phyloP scores from a whole-genome alignment of 2,329 filamentous ascomycete species.

The Claviceps cyperi region DNA sequence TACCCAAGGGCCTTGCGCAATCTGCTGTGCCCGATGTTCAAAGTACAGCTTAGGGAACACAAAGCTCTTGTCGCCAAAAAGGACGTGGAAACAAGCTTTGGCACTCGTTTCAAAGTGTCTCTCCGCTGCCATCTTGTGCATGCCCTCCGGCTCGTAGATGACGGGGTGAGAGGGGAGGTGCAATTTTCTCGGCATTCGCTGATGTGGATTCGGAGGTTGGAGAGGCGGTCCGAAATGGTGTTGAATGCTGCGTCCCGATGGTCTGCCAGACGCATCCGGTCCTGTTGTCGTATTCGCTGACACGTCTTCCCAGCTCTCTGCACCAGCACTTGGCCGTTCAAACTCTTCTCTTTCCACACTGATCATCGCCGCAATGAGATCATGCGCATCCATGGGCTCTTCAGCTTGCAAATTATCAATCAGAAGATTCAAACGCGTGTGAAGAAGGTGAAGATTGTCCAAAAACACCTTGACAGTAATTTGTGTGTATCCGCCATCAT shows the following conservation, averaged over 20 bases:
- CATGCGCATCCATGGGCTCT: constrained; percentile 52
- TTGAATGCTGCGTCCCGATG: constrained; percentile 13
- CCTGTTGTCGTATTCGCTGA: constrained; percentile 35
- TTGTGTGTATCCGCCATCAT: constrained; percentile 50
- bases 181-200: constrained; percentile 48
- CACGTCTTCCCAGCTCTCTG: constrained; percentile 85
- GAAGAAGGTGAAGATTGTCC: constrained; percentile 69
- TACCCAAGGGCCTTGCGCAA: constrained; percentile 77
- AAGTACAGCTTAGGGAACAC: constrained; percentile 86
- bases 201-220: constrained; percentile 18
- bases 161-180: constrained; percentile 71
- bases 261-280: constrained; percentile 36
- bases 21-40: constrained; percentile 62
- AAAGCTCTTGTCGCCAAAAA: constrained; percentile 92
- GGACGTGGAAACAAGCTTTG: constrained; percentile 87
- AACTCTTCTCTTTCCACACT: constrained; percentile 55
- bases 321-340: constrained; percentile 49
- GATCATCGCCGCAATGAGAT: constrained; percentile 56
- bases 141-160: constrained; percentile 68
- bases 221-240: constrained; percentile 22
- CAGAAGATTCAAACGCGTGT: constrained; percentile 71
- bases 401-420: constrained; percentile 66
- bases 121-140: constrained; percentile 61
- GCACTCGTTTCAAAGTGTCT: constrained; percentile 80
- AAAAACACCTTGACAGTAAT: constrained; percentile 88